Evolutionary conservation across 352 stramenopile genomes (phyloP).

Genomic region (Phytophthora agathidicida): DNA sequence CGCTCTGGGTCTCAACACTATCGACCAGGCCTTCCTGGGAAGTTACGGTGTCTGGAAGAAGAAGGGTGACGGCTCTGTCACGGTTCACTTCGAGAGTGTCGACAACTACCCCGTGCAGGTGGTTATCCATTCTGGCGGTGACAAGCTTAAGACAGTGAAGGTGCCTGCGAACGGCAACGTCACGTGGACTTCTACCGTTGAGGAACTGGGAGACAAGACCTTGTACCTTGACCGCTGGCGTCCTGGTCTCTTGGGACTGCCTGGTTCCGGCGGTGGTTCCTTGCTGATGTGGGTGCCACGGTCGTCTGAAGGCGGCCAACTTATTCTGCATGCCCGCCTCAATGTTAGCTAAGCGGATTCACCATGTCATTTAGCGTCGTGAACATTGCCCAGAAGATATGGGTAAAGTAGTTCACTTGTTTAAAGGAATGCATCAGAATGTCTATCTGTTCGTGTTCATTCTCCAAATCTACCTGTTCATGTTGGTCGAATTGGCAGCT

Average conservation of each 20-base stretch:
- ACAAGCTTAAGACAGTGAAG: slow-evolving; percentile 24
- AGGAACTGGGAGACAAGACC: slow-evolving; percentile 33
- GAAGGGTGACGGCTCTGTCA: slow-evolving; percentile 36
- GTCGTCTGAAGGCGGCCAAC: slow-evolving; percentile 31
- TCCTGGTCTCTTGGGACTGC: slow-evolving; percentile 22
- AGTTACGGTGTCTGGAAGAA: slow-evolving; percentile 54
- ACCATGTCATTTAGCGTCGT: slow-evolving; percentile 27
- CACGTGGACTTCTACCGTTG: slow-evolving; percentile 27
- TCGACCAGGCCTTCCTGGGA: slow-evolving; percentile 47
- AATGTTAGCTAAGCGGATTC: slow-evolving; percentile 35
- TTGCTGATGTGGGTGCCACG: slow-evolving; percentile 31
- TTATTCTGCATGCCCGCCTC: slow-evolving; percentile 30
- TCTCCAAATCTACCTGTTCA: too few relatives aligned
- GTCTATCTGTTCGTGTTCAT: slow-evolving; percentile 10
- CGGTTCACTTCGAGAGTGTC: slow-evolving; percentile 29
- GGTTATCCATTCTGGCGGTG: slow-evolving; percentile 35
- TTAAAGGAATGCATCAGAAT: slow-evolving; percentile 38
- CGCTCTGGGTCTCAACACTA: slow-evolving; percentile 43
- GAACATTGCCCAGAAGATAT: slow-evolving; percentile 26
- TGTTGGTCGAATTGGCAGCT: slow-evolving; percentile 6
- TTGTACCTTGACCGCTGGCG: slow-evolving; percentile 38
- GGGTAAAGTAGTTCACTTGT: slow-evolving; percentile 15
- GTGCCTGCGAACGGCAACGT: slow-evolving; percentile 20
- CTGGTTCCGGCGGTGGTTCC: slow-evolving; percentile 25
- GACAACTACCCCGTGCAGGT: slow-evolving; percentile 26